A percentile compares a stretch with the other conserved stretches of the same genome.
Evolutionary conservation across 768 basidiomycete species (phyloP).

Genomic region (Tricholoma sp.): DNA sequence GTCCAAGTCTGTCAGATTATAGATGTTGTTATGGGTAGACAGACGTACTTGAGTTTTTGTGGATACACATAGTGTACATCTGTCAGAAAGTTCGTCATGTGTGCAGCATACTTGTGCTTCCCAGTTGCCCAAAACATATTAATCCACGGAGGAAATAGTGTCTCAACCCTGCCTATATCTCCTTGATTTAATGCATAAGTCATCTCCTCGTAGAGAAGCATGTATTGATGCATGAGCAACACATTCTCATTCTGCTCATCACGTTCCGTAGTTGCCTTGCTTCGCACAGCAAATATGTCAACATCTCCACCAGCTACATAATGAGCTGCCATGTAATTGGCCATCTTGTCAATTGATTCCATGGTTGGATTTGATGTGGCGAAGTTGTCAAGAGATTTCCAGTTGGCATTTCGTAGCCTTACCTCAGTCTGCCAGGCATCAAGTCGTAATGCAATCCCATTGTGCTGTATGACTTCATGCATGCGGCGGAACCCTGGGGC

Average conservation of each 20-base stretch:
- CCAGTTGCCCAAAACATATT: slow-evolving; percentile 7
- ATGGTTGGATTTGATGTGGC: slow-evolving; percentile 23
- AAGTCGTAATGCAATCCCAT: slow-evolving; percentile 18
- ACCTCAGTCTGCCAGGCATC: slow-evolving; percentile 26
- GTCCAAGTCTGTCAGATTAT: not conserved
- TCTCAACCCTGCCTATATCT: slow-evolving; percentile 9
- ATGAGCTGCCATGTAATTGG: slow-evolving; percentile 15
- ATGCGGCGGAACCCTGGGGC: slow-evolving; percentile 30
- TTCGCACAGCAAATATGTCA: not conserved
- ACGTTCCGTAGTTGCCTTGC: slow-evolving; percentile 4
- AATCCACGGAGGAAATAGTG: slow-evolving; percentile 8
- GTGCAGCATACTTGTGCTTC: slow-evolving; percentile 11
- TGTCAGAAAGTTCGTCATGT: slow-evolving; percentile 4
- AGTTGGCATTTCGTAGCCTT: not conserved
- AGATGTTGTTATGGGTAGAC: too few relatives aligned
- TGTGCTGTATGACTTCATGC: slow-evolving; percentile 29
- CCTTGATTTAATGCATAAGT: slow-evolving; percentile 17
- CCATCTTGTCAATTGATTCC: slow-evolving; percentile 18
- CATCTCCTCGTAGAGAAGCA: slow-evolving; percentile 35
- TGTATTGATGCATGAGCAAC: slow-evolving; percentile 25
- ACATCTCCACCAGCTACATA: slow-evolving; percentile 12
- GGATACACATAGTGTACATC: slow-evolving; percentile 7
- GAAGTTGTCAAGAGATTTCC: slow-evolving; percentile 18
- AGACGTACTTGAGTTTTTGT: not conserved
- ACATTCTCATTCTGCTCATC: slow-evolving; percentile 30